A percentile compares a stretch with the other conserved stretches of the same genome.
phyloP scores from a whole-genome alignment of 306 rosid genomes.

The Cicer judaicum region DNA sequence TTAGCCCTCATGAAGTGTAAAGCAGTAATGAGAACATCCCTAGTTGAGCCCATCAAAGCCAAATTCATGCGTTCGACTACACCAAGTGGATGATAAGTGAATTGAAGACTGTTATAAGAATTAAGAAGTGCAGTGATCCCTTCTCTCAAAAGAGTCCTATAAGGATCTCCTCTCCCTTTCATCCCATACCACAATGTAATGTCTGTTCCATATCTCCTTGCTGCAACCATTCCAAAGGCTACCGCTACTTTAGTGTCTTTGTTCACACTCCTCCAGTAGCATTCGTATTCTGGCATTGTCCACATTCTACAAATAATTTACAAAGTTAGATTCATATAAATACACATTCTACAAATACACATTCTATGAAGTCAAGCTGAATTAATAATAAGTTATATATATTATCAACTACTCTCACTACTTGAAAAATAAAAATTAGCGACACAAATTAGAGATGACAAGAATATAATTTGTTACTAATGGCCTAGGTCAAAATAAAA shows the following conservation, averaged over 20 bases:
- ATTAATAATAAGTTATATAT: not conserved
- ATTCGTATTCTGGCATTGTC: slow-evolving; percentile 67
- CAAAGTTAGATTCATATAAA: not conserved
- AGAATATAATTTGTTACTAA: too few species aligned
- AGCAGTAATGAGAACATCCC: slow-evolving; percentile 63
- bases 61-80: slow-evolving; percentile 61
- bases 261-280: slow-evolving; percentile 84
- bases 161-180: slow-evolving; percentile 84
- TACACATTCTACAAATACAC: not conserved
- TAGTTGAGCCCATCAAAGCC: slow-evolving; percentile 74
- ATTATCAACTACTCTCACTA: too few species aligned
- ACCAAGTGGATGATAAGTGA: slow-evolving; percentile 61
- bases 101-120: slow-evolving; percentile 70
- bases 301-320: slow-evolving; percentile 56
- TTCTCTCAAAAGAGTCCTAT: slow-evolving; percentile 80
- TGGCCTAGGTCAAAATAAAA: too few species aligned
- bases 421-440: too few species aligned
- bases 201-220: slow-evolving; percentile 72
- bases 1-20: slow-evolving; percentile 75
- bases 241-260: slow-evolving; percentile 74
- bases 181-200: slow-evolving; percentile 75
- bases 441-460: too few species aligned
- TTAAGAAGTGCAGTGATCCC: slow-evolving; percentile 75
- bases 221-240: slow-evolving; percentile 67
- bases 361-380: not conserved